A percentile compares a stretch with the other conserved stretches of the same genome.
Evolutionary conservation across 805 yeast genomes (phyloP).

Genomic region (Candida patagonica): DNA sequence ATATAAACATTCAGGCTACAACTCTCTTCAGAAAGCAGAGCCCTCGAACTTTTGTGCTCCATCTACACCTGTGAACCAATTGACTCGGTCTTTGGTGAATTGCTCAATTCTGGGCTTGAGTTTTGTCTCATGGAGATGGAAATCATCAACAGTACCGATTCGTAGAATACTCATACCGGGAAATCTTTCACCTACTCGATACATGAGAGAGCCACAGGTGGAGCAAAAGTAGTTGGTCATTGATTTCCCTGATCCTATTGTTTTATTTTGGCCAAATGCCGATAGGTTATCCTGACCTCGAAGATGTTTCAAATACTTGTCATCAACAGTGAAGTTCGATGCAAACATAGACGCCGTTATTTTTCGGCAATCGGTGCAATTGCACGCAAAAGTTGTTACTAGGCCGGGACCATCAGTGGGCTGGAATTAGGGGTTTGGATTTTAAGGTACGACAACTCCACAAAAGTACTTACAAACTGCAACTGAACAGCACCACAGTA

Average conservation of each 20-base stretch:
- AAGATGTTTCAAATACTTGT: neutral
- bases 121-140: neutral
- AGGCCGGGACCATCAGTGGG: neutral
- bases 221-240: constrained; percentile 1
- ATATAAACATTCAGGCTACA: too few species aligned
- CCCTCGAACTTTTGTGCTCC: too few species aligned
- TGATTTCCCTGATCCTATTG: neutral
- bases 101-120: neutral
- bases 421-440: neutral
- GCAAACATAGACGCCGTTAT: constrained; percentile 1
- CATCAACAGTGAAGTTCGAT: neutral
- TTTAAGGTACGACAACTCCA: neutral
- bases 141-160: neutral
- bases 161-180: neutral
- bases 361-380: neutral
- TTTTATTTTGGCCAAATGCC: neutral
- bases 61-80: neutral
- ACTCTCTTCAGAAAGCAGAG: too few species aligned
- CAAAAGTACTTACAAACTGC: neutral
- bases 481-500: neutral
- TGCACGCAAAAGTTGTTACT: neutral
- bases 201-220: neutral
- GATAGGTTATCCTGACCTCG: neutral
- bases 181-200: neutral
- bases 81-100: neutral